Percentiles rank a stretch among this genome's conserved stretches.
These are phyloP conservation scores for Aureobasidium lini DNA, from an alignment of 2,329 filamentous ascomycete genomes.

Conservation along the genomic window DNA sequence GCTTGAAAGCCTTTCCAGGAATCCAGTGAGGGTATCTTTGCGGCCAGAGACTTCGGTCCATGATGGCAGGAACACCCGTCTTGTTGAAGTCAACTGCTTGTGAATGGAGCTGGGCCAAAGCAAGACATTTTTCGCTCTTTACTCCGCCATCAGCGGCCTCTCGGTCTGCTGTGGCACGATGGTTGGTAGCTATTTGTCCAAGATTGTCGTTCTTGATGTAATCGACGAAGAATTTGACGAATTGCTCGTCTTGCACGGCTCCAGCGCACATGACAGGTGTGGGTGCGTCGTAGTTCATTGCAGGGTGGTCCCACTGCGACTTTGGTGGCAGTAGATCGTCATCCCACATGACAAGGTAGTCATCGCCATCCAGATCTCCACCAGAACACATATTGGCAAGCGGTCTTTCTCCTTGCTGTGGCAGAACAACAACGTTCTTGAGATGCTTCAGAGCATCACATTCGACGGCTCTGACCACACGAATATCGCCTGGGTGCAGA, in stretches of 20 bases:
- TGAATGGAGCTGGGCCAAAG: conserved; percentile 75
- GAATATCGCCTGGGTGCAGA: conserved; percentile 84
- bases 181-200: conserved; percentile 69
- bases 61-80: conserved; percentile 68
- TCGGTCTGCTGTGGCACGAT: conserved; percentile 69
- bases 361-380: conserved; percentile 91
- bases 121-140: conserved; percentile 59
- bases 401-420: conserved; percentile 73
- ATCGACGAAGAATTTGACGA: conserved; percentile 77
- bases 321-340: conserved; percentile 55
- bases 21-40: conserved; percentile 77
- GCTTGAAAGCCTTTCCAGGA: conserved; percentile 51
- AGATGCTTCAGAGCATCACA: conserved; percentile 65
- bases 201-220: conserved; percentile 90
- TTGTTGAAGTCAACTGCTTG: conserved; percentile 92
- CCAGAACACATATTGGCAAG: conserved; percentile 92
- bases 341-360: conserved; percentile 94
- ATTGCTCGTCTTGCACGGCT: conserved; percentile 62
- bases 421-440: conserved; percentile 79
- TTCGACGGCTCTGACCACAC: conserved; percentile 78
- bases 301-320: conserved; percentile 57
- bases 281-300: conserved; percentile 68
- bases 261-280: conserved; percentile 49
- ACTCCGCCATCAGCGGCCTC: conserved; percentile 50
- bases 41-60: conserved; percentile 54